Evolutionary conservation across 75 land plant genomes (phyloP).

Genomic region (Pinus albicaulis): DNA sequence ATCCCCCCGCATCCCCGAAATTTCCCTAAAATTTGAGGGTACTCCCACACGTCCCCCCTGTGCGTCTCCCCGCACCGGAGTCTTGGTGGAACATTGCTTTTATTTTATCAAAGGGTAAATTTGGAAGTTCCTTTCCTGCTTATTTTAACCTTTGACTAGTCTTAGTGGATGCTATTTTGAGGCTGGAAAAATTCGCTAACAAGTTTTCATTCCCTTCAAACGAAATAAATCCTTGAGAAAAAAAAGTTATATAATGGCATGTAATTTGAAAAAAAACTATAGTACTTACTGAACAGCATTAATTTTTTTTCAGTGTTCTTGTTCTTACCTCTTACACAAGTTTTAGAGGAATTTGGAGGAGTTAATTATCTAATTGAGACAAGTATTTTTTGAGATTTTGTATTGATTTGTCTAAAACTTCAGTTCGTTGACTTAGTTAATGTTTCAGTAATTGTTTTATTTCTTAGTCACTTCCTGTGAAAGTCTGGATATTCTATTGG

Average conservation of each 20-base stretch:
- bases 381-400: neutral
- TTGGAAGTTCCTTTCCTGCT: neutral
- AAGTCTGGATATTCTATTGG: no score
- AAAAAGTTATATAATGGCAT: neutral
- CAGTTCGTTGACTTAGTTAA: neutral
- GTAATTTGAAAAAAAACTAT: neutral
- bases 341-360: neutral
- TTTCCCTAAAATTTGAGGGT: no score
- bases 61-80: no score
- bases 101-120: neutral
- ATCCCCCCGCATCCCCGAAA: no score
- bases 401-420: neutral
- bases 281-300: neutral
- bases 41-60: no score
- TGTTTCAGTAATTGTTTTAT: neutral
- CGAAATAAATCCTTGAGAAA: no score
- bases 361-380: neutral
- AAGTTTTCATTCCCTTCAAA: neutral
- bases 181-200: neutral
- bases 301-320: neutral
- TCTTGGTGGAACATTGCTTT: no score
- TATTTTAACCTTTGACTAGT: neutral
- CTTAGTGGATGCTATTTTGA: neutral
- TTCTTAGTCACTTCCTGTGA: no score
- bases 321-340: neutral